These are phyloP conservation scores for Chaetomiaceae sp. DNA, from an alignment of 2,329 filamentous ascomycete genomes.

Conservation along the genomic window DNA sequence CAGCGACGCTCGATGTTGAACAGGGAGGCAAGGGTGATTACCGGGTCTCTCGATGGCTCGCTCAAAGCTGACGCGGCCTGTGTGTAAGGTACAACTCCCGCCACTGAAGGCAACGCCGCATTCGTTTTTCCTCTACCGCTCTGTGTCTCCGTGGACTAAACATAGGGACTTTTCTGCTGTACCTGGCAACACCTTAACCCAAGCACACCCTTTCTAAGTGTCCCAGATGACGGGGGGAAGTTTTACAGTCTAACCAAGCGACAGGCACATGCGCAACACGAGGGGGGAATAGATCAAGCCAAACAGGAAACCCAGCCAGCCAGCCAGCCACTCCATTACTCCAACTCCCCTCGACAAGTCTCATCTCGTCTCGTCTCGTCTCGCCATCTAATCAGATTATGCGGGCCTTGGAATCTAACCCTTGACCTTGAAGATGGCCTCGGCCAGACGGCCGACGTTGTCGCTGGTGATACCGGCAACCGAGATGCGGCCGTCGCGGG, in stretches of 20 bases:
- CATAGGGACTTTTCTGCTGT: conserved; percentile 8
- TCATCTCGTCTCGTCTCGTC: conserved; percentile 5
- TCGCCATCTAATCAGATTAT: not conserved
- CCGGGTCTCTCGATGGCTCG: too few species aligned
- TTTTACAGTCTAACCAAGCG: conserved; percentile 9
- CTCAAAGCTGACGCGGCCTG: not conserved
- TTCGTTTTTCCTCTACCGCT: not conserved
- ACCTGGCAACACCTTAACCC: conserved; percentile 1
- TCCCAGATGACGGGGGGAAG: not conserved
- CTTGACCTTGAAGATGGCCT: conserved; percentile 81
- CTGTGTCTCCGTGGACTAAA: conserved; percentile 4
- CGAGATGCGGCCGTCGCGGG: conserved; percentile 83
- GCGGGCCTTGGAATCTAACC: conserved; percentile 42
- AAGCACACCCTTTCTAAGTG: not conserved
- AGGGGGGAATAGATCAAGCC: conserved; percentile 5
- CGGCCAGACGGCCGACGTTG: conserved; percentile 74
- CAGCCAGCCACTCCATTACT: conserved; percentile 9
- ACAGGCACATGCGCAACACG: not conserved
- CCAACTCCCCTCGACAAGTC: too few species aligned
- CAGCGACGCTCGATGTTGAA: not conserved
- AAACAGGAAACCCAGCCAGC: conserved; percentile 8
- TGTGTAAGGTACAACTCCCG: not conserved
- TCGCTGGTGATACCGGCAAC: conserved; percentile 77
- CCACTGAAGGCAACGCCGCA: not conserved
- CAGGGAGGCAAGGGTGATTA: too few species aligned